These are phyloP conservation scores for Knufia fluminis DNA, from an alignment of 2,329 filamentous ascomycete genomes.

Conservation along the genomic window DNA sequence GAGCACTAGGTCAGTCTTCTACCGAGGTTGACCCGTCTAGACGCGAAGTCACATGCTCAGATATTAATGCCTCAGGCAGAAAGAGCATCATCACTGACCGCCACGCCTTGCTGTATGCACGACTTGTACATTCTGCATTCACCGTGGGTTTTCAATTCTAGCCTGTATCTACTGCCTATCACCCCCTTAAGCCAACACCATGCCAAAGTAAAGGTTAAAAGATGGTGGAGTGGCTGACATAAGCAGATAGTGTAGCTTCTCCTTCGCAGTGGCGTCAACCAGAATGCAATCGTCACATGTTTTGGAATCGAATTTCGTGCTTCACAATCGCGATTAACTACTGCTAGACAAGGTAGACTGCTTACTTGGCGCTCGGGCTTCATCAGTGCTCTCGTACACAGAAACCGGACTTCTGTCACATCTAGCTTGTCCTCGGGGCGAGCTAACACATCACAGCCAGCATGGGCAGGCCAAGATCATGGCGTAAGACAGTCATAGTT, in stretches of 20 bases:
- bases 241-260: neutral
- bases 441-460: neutral
- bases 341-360: too few relatives aligned
- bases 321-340: neutral
- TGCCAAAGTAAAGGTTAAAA: too few relatives aligned
- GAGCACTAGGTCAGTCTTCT: neutral
- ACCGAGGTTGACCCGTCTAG: neutral
- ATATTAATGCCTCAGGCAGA: too few relatives aligned
- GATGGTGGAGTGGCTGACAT: too few relatives aligned
- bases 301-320: neutral
- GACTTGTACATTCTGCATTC: too few relatives aligned
- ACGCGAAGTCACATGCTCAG: too few relatives aligned
- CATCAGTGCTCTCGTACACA: neutral
- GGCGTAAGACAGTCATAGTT: slow-evolving; percentile 64
- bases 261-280: neutral
- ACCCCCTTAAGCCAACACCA: too few relatives aligned
- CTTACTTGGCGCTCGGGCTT: neutral
- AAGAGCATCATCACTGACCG: too few relatives aligned
- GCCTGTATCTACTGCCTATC: neutral
- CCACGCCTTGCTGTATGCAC: too few relatives aligned
- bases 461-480: slow-evolving; percentile 2
- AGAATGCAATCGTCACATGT: slow-evolving; percentile 1
- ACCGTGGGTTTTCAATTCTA: neutral
- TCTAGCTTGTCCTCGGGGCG: neutral
- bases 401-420: neutral